Evolutionary conservation across 176 grass and related monocot genomes (phyloP).

Genomic region (Chrysopogon serrulatus): DNA sequence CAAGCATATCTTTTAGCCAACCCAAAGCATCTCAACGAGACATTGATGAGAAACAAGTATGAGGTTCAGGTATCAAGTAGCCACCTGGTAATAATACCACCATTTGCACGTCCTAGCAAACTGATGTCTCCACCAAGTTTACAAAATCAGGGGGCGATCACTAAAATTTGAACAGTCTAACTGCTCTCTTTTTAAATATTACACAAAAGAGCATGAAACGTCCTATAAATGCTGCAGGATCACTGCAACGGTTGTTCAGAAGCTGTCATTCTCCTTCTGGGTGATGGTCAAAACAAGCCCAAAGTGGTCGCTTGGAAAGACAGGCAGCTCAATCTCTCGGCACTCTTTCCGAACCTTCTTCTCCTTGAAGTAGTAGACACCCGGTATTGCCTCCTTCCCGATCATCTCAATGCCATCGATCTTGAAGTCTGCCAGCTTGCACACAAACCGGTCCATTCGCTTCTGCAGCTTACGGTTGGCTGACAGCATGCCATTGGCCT

Average conservation of each 20-base stretch:
- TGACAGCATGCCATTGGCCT: conserved; percentile 65
- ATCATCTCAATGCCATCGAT: conserved; percentile 68
- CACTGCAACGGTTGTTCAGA: not conserved
- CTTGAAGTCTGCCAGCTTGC: conserved; percentile 57
- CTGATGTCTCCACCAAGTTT: not conserved
- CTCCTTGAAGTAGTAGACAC: conserved; percentile 56
- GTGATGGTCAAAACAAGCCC: conserved; percentile 66
- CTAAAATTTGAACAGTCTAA: too few relatives aligned
- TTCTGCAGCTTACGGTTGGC: conserved; percentile 73
- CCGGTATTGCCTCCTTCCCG: conserved; percentile 65
- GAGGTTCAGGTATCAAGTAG: too few relatives aligned
- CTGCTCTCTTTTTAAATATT: not conserved
- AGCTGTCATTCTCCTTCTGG: not conserved
- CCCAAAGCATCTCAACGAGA: too few relatives aligned
- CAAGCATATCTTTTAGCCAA: too few relatives aligned
- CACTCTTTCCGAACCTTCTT: conserved; percentile 55
- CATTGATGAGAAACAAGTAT: too few relatives aligned
- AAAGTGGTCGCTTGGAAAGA: conserved; percentile 83
- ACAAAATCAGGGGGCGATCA: not conserved
- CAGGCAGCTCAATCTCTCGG: conserved; percentile 46
- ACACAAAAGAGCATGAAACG: not conserved
- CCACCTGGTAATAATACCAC: too few relatives aligned
- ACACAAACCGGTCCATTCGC: conserved; percentile 61
- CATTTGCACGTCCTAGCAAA: not conserved
- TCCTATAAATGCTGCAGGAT: not conserved